Evolutionary conservation across 345 rosid genomes (phyloP).

Genomic region (Syzygium aqueum): DNA sequence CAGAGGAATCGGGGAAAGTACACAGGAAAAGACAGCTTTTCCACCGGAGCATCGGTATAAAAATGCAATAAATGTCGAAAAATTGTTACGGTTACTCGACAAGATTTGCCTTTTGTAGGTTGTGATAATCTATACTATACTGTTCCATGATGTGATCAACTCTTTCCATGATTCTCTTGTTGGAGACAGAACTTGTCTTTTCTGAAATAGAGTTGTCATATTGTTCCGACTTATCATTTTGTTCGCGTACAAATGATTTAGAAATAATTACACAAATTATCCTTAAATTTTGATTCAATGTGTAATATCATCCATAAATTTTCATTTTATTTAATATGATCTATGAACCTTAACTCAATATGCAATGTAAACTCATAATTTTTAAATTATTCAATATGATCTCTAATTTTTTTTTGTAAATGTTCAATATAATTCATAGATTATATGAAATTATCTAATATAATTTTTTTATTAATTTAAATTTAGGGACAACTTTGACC

Average conservation of each 20-base stretch:
- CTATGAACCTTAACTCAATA: background rate
- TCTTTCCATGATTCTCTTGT: background rate
- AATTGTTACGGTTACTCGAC: background rate
- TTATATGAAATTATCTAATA: background rate
- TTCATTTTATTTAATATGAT: background rate
- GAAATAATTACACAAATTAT: too few species aligned
- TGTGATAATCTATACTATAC: background rate
- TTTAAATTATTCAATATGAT: background rate
- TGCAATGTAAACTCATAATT: rapidly evolving
- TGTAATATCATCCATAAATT: rapidly evolving
- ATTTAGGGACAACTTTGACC: background rate
- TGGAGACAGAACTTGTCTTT: background rate
- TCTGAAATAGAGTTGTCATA: background rate
- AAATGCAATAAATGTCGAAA: background rate
- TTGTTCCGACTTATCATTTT: background rate
- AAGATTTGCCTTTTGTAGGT: background rate
- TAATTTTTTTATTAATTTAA: background rate
- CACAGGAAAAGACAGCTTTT: background rate
- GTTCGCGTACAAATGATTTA: background rate
- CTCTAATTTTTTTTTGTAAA: background rate
- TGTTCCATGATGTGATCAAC: background rate
- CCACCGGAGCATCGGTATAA: background rate
- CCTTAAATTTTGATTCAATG: rapidly evolving
- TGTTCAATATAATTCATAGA: background rate
- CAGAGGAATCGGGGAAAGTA: background rate